Evolutionary conservation across 495 filamentous ascomycete species (phyloP).

Genomic region (Penicillium arizonense): DNA sequence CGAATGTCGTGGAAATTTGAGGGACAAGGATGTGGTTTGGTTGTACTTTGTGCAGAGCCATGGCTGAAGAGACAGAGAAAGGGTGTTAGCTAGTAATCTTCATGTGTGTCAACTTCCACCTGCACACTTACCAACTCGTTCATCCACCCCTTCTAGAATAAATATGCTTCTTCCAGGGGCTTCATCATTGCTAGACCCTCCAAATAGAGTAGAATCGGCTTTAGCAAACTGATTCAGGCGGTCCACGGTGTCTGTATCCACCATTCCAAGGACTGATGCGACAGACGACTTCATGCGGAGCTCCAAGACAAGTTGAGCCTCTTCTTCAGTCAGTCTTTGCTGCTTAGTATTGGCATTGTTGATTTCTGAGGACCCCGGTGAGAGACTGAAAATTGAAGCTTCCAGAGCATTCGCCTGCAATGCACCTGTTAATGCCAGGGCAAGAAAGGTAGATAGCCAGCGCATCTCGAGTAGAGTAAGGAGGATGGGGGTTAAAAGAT

Average conservation of each 20-base stretch:
- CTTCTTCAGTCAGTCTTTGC: slow-evolving; percentile 36
- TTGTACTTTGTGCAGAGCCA: slow-evolving; percentile 19
- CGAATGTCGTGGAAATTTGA: slow-evolving; percentile 5
- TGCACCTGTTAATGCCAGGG: slow-evolving; percentile 23
- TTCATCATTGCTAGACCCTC: slow-evolving; percentile 11
- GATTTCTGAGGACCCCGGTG: slow-evolving; percentile 1
- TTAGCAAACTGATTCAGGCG: slow-evolving; percentile 51
- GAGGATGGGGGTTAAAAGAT: background rate
- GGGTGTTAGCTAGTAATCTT: background rate
- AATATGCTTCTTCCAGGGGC: slow-evolving; percentile 34
- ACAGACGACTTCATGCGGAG: slow-evolving; percentile 52
- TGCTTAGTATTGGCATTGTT: background rate
- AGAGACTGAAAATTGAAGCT: slow-evolving; percentile 39
- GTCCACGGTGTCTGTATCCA: slow-evolving; percentile 43
- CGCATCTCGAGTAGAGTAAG: slow-evolving; percentile 23
- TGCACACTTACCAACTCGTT: slow-evolving; percentile 37
- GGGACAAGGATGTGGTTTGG: slow-evolving; percentile 19
- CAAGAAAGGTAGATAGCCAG: slow-evolving; percentile 25
- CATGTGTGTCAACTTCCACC: background rate
- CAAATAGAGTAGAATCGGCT: slow-evolving; percentile 39
- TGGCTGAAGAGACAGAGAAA: slow-evolving; percentile 7
- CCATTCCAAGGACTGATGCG: slow-evolving; percentile 45
- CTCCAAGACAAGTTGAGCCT: slow-evolving; percentile 53
- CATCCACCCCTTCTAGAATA: slow-evolving; percentile 46
- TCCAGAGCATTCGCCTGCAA: slow-evolving; percentile 30